Evolutionary conservation across 169 alveolate genomes (phyloP), one percentile per base, ranked within the genome.

Genomic region (Cryptosporidium felis): DNA sequence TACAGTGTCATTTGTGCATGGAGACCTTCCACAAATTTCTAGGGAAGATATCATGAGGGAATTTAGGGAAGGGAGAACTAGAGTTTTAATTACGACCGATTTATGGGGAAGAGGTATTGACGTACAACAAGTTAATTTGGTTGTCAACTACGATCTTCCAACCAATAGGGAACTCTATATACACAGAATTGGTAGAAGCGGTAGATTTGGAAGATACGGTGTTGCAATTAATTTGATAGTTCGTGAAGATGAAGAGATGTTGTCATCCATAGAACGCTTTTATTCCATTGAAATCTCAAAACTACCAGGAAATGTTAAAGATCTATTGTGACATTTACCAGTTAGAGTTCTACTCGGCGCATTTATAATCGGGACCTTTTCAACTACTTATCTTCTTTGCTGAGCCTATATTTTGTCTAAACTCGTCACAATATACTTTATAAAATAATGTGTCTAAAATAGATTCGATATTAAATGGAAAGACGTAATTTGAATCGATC

Each of bases 131-230:
- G 98, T 97, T 26, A 96, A 98, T 8, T 91, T 98, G 80, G 99
- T 98, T 59, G 98, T 98, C 67, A 96, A 97, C 94, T 98, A 98
- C 90, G 99, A 98, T 91, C 89, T 98, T 59, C 99, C 99, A 40
- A 91, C 89, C 82, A 97, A 96, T 74, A 97, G 99, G 90, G 99
- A 98, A 92, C 93, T 88, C 44, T 97, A 98, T 92, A 96, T 98
- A 36, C 99, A 98, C 91, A 96, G 99, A 90, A 98, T 98, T 59
- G 99, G 99, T n/a, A 95, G 99, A 67, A 95, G 99, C n/a, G 99
- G 99, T 9, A 95, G 99, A 80, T 98, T 93, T 92, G 99, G 99
- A 38, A 94, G 99, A 80, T 96, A 96, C 92, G 99, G 99, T 44
- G 99, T 98, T 26, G 99, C 99, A 38, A 97, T 98, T 65, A 98